phyloP scores from a whole-genome alignment of 2,329 filamentous ascomycete genomes.

The Colletotrichum chrysophilum region DNA sequence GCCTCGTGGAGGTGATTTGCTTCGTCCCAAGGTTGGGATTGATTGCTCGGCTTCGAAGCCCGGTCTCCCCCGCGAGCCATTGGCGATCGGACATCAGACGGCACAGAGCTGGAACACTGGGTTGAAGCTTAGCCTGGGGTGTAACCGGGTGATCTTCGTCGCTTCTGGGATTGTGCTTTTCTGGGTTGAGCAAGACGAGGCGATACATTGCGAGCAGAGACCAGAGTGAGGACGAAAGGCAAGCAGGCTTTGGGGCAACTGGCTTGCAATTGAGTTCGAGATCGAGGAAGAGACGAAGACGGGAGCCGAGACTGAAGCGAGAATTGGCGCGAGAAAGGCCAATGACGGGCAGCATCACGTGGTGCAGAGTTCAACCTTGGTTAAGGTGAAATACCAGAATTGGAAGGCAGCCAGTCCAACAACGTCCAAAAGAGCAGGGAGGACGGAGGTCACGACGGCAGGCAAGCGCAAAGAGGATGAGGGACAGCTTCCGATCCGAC shows the following conservation, averaged over 20 bases:
- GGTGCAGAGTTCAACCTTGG: background rate
- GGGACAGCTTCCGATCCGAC: background rate
- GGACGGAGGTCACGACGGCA: background rate
- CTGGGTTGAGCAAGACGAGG: background rate
- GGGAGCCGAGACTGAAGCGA: background rate
- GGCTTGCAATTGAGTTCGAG: background rate
- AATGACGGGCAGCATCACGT: background rate
- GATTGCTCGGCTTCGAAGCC: background rate
- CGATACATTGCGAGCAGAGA: background rate
- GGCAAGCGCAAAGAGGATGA: background rate
- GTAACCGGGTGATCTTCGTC: background rate
- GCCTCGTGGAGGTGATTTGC: background rate
- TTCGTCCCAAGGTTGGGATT: slow-evolving; percentile 12
- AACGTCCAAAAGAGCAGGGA: background rate
- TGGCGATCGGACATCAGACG: slow-evolving; percentile 17
- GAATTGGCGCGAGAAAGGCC: background rate
- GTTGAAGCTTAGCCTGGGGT: background rate
- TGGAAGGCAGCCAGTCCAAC: background rate
- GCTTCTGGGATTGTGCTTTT: background rate
- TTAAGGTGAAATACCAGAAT: background rate
- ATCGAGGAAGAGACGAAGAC: background rate
- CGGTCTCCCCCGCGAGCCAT: background rate
- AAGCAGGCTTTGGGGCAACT: background rate
- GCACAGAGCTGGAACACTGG: slow-evolving; percentile 19
- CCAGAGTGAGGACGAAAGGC: background rate